Percentiles rank a stretch among this genome's conserved stretches.
phyloP scores from a whole-genome alignment of 148 eudicot species.

The Cornus controversa region DNA sequence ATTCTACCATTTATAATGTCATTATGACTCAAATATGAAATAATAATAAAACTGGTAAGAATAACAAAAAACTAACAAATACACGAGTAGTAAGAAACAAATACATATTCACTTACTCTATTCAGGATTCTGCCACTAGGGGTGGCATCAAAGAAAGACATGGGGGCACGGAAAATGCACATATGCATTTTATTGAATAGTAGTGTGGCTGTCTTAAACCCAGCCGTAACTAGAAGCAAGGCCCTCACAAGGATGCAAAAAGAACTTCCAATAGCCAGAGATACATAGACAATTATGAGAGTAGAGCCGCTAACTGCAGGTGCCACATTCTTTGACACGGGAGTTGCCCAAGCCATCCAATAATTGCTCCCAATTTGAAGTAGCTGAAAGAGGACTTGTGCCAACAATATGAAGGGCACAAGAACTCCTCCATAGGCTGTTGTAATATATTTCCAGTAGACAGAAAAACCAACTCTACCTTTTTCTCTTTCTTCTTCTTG shows the following conservation, averaged over 20 bases:
- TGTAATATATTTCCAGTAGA: conserved; percentile 61
- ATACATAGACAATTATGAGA: conserved; percentile 42
- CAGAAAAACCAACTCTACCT: conserved; percentile 51
- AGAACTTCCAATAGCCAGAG: conserved; percentile 49
- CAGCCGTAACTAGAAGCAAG: conserved; percentile 35
- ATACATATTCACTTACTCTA: conserved; percentile 32
- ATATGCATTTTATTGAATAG: too few relatives aligned
- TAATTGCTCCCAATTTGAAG: conserved; percentile 63
- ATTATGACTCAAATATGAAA: background rate
- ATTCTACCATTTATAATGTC: too few relatives aligned
- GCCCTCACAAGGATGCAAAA: conserved; percentile 46
- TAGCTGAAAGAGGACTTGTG: conserved; percentile 44
- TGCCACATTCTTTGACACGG: conserved; percentile 40
- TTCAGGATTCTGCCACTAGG: too few relatives aligned
- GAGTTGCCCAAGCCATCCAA: conserved; percentile 76
- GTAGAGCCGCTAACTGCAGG: conserved; percentile 36
- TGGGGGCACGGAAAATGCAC: too few relatives aligned
- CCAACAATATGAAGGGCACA: conserved; percentile 50
- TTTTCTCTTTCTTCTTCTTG: conserved; percentile 72
- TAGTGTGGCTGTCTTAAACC: conserved; percentile 59
- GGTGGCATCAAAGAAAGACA: too few relatives aligned
- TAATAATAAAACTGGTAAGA: background rate
- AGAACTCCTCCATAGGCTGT: conserved; percentile 59
- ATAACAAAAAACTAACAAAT: too few relatives aligned
- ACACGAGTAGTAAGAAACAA: background rate